Conservation (phyloP, 305 asterid species). For the Fraxinus latifolia region DNA sequence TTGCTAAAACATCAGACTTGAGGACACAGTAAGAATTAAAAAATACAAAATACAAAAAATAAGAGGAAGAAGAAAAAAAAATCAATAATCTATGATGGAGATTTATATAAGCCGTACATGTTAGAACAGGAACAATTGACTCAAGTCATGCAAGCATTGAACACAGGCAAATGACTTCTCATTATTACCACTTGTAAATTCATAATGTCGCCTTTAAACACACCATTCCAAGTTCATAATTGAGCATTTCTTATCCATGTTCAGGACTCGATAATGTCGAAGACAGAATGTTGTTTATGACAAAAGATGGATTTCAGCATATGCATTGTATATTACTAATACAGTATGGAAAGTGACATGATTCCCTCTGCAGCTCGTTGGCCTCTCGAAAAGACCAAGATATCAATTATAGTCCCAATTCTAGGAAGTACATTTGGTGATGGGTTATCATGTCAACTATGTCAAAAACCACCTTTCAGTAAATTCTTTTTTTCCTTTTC, state of each 20-base stretch:
- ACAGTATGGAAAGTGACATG: not conserved
- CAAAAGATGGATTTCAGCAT: not conserved
- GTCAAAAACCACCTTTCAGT: not conserved
- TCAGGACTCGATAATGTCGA: not conserved
- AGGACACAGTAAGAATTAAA: not conserved
- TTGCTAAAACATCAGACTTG: slow-evolving; percentile 6
- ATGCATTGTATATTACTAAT: not conserved
- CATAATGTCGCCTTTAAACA: not conserved
- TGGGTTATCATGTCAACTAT: not conserved
- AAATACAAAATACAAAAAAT: too few species aligned
- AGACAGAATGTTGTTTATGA: not conserved
- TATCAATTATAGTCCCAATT: not conserved
- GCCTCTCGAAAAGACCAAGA: not conserved
- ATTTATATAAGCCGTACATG: not conserved
- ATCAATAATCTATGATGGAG: not conserved
- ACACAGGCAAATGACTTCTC: not conserved
- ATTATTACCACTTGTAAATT: not conserved
- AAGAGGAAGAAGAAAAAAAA: not conserved
- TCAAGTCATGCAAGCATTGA: not conserved
- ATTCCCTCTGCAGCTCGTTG: not conserved
- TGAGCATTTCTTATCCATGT: not conserved
- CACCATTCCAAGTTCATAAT: not conserved
- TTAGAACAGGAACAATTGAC: not conserved
- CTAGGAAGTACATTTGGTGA: not conserved
- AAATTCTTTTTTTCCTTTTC: not conserved